These are phyloP conservation scores for Saccharomyces uvarum DNA, from an alignment of 1,139 yeast species.

Conservation along the genomic window DNA sequence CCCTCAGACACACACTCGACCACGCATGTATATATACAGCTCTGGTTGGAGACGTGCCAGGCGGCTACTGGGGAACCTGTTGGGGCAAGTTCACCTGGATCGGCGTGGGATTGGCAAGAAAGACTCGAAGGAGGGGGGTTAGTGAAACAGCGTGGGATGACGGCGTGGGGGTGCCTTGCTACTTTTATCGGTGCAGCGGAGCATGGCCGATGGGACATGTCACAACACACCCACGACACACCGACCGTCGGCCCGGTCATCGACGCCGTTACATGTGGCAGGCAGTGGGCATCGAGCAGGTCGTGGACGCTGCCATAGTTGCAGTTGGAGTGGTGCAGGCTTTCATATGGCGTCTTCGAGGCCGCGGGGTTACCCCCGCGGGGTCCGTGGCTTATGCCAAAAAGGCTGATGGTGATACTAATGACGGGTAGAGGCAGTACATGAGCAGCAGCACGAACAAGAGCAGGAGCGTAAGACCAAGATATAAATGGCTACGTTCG, in stretches of 20 bases:
- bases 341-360: background rate
- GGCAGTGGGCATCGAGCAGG: background rate
- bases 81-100: background rate
- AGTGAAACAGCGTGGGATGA: background rate
- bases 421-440: background rate
- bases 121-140: background rate
- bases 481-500: background rate
- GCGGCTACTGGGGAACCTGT: background rate
- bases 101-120: background rate
- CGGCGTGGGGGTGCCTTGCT: background rate
- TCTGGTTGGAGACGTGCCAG: background rate
- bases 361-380: background rate
- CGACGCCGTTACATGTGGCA: background rate
- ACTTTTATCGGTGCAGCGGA: background rate
- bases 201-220: background rate
- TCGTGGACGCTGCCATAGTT: background rate
- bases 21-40: background rate
- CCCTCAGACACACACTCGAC: background rate
- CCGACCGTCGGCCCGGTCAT: background rate
- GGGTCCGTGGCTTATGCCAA: background rate
- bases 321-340: background rate
- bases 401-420: background rate
- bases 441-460: background rate
- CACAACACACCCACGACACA: background rate
- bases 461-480: background rate